These are phyloP conservation scores for Ascochyta rabiei DNA, from an alignment of 2,329 filamentous ascomycete genomes.

Conservation along the genomic window DNA sequence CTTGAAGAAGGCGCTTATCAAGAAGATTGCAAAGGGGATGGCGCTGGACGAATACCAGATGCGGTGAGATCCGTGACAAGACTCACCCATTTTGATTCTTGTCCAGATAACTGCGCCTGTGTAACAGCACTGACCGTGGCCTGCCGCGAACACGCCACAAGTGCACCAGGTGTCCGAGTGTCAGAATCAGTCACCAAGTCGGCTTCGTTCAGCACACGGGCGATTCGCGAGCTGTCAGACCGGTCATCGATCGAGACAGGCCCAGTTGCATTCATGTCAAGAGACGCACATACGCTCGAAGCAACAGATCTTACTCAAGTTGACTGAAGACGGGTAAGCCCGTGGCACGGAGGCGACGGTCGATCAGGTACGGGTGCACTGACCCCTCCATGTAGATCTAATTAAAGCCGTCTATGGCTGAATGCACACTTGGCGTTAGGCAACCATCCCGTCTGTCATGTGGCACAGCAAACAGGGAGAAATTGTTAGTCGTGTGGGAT, in stretches of 20 bases:
- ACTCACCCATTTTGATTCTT: neutral
- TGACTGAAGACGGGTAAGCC: slow-evolving; percentile 6
- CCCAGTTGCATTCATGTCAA: neutral
- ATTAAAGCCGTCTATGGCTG: slow-evolving; percentile 11
- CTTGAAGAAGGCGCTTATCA: slow-evolving; percentile 78
- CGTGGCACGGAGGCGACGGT: slow-evolving; percentile 2
- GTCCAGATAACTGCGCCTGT: neutral
- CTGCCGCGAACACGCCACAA: neutral
- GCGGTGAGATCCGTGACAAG: slow-evolving; percentile 24
- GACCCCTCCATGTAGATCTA: slow-evolving; percentile 3
- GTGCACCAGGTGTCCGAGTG: neutral
- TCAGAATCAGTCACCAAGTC: neutral
- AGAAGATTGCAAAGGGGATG: slow-evolving; percentile 79
- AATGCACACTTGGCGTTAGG: slow-evolving; percentile 16
- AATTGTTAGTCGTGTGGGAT: slow-evolving; percentile 3
- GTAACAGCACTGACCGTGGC: neutral
- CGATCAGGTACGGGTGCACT: slow-evolving; percentile 9
- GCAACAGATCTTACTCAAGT: neutral
- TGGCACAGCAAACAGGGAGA: slow-evolving; percentile 10
- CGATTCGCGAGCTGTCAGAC: slow-evolving; percentile 1
- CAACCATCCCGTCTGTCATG: slow-evolving; percentile 12
- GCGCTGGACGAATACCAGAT: slow-evolving; percentile 60
- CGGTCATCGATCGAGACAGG: neutral
- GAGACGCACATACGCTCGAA: neutral
- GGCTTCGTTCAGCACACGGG: neutral